These are phyloP conservation scores for Penicillium verrucosum DNA, from an alignment of 2,329 filamentous ascomycete species.

Conservation along the genomic window DNA sequence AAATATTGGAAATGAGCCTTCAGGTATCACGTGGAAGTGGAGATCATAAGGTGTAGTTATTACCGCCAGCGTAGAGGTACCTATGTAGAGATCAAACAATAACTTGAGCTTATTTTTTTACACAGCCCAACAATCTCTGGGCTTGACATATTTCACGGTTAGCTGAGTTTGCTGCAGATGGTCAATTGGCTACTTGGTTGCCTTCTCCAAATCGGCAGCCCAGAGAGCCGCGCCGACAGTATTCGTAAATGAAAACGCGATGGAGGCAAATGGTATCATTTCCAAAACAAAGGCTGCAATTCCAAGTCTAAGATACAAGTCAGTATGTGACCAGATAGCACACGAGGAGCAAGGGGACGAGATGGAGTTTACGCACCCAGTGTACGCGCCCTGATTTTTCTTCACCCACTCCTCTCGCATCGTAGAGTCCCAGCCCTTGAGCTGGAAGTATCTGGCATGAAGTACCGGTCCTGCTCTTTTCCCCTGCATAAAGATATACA, in stretches of 20 bases:
- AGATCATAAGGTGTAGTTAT: too few relatives aligned
- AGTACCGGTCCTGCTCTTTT: slow-evolving; percentile 52
- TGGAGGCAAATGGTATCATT: slow-evolving; percentile 76
- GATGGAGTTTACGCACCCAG: slow-evolving; percentile 58
- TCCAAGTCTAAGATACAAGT: slow-evolving; percentile 50
- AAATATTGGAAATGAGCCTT: too few relatives aligned
- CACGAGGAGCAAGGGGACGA: not conserved
- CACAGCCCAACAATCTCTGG: too few relatives aligned
- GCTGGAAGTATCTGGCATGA: slow-evolving; percentile 75
- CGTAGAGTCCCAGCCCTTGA: slow-evolving; percentile 73
- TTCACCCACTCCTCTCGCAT: slow-evolving; percentile 68
- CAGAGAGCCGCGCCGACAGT: slow-evolving; percentile 90
- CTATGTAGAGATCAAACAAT: not conserved
- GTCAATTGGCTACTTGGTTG: slow-evolving; percentile 23
- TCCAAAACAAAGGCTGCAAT: slow-evolving; percentile 79
- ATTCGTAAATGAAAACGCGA: slow-evolving; percentile 87
- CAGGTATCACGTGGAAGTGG: too few relatives aligned
- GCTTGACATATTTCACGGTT: not conserved
- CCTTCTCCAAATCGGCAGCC: slow-evolving; percentile 77
- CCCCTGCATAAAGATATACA: slow-evolving; percentile 77
- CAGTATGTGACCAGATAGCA: slow-evolving; percentile 9
- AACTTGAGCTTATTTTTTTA: not conserved
- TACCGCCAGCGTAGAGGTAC: too few relatives aligned
- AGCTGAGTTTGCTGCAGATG: not conserved
- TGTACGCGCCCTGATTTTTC: slow-evolving; percentile 71